Base-by-base conservation (phyloP, 108 stramenopile species). In the Mayamaea pseudoterrestris region DNA sequence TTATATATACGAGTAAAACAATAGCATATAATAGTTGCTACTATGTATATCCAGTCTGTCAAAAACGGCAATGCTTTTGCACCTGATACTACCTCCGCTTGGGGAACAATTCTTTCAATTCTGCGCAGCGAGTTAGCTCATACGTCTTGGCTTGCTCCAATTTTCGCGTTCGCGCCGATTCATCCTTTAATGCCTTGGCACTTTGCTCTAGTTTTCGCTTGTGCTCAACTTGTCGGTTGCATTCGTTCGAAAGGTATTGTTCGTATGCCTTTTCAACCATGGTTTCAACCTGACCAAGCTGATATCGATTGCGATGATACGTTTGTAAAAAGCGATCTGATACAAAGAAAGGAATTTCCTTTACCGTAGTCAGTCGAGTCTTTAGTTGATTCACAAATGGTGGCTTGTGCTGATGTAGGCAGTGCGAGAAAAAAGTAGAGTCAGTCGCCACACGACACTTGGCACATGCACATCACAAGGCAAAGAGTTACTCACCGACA, bases 331-430 rank as follows among this genome's bases (percentile, higher is more conserved):
- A 93, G 41, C 77, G 71, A 50, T 79, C 76, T 0, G 78, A 58
- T 18, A 93, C 92, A 53, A 58, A 93, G 61, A 80, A 93, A 1
- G 87, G 92, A 55, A 93, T 93, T 35, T 84, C 92, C 58, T 80
- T 79, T 31, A 87, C 84, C 32, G 37, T 41, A 23, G 81, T 65
- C 11, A 83, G 34, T 41, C 71, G 71, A 22, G 91, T 93, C 2
- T 61, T 26, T 44, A 90, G 40, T 34, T 65, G 81, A 60, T 83
- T 78, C 14, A 65, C 41, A 52, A 70, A 86, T 17, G 86, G 83
- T 6, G 66, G 67, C 34, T 67, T 57, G 34, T 56, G 56, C 73
- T 80, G n/a, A 56, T 23, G 25, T 43, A 39, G 6, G 20, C 43
- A 20, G 11, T 40, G 57, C 16, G 45, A 27, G 8, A 54, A 17